These are phyloP conservation scores for Collybiopsis confluens DNA, from an alignment of 768 basidiomycete species.

Conservation along the genomic window DNA sequence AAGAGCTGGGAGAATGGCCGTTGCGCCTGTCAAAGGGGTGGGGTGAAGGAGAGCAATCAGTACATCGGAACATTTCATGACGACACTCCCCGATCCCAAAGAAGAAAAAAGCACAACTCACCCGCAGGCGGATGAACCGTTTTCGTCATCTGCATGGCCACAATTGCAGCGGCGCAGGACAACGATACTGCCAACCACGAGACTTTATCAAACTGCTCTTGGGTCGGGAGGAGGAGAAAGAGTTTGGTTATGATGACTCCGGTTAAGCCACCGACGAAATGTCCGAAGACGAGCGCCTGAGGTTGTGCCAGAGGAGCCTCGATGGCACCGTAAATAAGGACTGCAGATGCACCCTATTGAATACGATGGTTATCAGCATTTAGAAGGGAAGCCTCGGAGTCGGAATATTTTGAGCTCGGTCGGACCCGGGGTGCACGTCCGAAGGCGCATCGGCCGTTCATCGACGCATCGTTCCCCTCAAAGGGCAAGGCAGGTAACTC, in stretches of 20 bases:
- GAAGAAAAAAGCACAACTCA: too few relatives aligned
- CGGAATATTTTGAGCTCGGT: too few relatives aligned
- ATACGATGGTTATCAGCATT: background rate
- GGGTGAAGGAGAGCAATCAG: too few relatives aligned
- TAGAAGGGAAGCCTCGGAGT: background rate
- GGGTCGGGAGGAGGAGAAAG: constrained; percentile 40
- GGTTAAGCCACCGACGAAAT: constrained; percentile 44
- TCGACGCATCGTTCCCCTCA: too few relatives aligned
- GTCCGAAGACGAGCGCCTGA: constrained; percentile 45
- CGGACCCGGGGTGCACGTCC: too few relatives aligned
- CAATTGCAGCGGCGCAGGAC: constrained; percentile 35
- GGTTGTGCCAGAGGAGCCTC: constrained; percentile 53
- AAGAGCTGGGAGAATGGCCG: constrained; percentile 45
- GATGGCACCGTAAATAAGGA: constrained; percentile 50
- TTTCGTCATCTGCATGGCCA: constrained; percentile 45
- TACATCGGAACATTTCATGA: too few relatives aligned
- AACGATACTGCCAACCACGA: constrained; percentile 47
- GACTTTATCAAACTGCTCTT: constrained; percentile 37
- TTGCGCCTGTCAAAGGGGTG: constrained; percentile 49
- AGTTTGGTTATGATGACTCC: constrained; percentile 51
- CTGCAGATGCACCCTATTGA: constrained; percentile 48
- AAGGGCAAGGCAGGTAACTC: too few relatives aligned
- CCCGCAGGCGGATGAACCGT: constrained; percentile 46
- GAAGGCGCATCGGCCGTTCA: too few relatives aligned
- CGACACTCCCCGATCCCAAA: too few relatives aligned